A percentile compares a stretch with the other conserved stretches of the same genome.
Conservation (phyloP, 140 eudicot species). For the Cichorium intybus region DNA sequence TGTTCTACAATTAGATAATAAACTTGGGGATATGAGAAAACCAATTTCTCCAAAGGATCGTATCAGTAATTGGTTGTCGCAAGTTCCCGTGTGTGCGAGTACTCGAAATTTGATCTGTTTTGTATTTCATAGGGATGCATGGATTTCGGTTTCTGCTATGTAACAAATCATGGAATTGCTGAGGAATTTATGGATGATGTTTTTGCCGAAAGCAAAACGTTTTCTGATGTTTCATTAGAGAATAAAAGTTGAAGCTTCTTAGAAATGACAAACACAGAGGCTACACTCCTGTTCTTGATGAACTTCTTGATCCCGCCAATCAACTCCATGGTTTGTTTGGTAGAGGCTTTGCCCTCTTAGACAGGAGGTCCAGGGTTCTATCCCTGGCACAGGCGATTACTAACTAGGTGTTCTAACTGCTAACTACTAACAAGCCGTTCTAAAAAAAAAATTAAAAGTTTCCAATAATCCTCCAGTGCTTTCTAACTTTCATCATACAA, state of each 20-base stretch:
- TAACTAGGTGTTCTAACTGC: too few species aligned
- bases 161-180: slow-evolving; percentile 84
- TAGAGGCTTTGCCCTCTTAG: too few species aligned
- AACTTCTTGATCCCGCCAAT: slow-evolving; percentile 67
- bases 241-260: slow-evolving; percentile 75
- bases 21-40: background rate
- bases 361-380: too few species aligned
- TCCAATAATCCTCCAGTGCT: background rate
- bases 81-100: too few species aligned
- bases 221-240: slow-evolving; percentile 59
- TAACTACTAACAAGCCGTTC: too few species aligned
- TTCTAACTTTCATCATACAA: too few species aligned
- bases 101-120: background rate
- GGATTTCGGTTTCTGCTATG: slow-evolving; percentile 90
- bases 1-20: slow-evolving; percentile 1
- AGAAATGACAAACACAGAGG: slow-evolving; percentile 82
- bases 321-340: slow-evolving; percentile 78
- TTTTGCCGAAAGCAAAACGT: slow-evolving; percentile 64
- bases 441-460: background rate
- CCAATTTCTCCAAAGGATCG: background rate
- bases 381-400: too few species aligned
- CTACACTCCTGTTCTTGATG: slow-evolving; percentile 80
- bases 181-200: slow-evolving; percentile 78
- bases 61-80: background rate
- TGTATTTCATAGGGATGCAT: slow-evolving; percentile 58